Conservation (phyloP, 192 early-diverging fungal genomes). For the Linnemannia schmuckeri region DNA sequence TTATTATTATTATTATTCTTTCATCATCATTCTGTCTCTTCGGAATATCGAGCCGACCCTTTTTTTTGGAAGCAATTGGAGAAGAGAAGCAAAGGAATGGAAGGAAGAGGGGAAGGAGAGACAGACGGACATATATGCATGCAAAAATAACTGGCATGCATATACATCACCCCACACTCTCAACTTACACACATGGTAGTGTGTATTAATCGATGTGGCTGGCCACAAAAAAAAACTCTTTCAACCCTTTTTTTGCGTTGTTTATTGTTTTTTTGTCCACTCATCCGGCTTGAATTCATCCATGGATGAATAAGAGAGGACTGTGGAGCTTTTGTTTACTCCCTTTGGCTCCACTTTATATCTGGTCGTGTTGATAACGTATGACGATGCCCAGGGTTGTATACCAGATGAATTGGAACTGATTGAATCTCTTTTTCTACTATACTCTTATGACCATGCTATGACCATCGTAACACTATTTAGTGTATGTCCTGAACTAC, state of each 20-base stretch:
- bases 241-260: not conserved
- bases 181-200: not conserved
- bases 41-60: not conserved
- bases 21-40: not conserved
- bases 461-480: not conserved
- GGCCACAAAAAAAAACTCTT: not conserved
- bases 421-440: not conserved
- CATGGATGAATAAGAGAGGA: not conserved
- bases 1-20: not conserved
- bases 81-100: not conserved
- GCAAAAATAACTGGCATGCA: constrained; percentile 8
- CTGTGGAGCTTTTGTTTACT: not conserved
- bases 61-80: no score
- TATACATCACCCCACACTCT: not conserved
- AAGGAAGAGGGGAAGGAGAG: not conserved
- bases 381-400: constrained; percentile 28
- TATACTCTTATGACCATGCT: no score
- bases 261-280: not conserved
- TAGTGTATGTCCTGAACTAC: constrained; percentile 55
- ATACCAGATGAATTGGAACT: constrained; percentile 25
- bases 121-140: not conserved
- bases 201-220: constrained; percentile 3
- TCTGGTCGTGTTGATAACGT: not conserved
- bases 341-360: not conserved
- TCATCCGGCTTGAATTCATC: not conserved